Percentiles rank a stretch among this genome's conserved stretches.
phyloP scores from a whole-genome alignment of 208 protist genomes.

The Borovskyia barvae region DNA sequence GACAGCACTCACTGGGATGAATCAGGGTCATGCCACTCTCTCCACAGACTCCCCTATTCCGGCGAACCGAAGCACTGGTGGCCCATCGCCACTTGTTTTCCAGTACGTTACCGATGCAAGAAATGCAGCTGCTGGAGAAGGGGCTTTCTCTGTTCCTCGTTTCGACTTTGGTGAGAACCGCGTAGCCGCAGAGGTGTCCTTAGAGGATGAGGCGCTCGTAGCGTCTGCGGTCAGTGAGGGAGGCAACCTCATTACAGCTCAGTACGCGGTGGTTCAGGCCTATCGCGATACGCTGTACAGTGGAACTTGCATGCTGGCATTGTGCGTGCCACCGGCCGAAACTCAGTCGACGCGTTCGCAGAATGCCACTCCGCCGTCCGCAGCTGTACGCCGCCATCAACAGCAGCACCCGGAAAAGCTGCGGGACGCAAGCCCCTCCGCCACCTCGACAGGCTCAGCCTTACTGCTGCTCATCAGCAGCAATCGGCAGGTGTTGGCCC shows the following conservation, averaged over 20 bases:
- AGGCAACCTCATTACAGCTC: slow-evolving; percentile 29
- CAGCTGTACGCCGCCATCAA: neutral
- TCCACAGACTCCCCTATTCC: too few species aligned
- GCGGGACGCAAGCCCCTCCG: neutral
- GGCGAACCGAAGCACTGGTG: too few species aligned
- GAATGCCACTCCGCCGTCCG: slow-evolving; percentile 4
- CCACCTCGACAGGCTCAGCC: neutral
- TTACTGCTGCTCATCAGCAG: slow-evolving; percentile 15
- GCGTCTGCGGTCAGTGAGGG: neutral
- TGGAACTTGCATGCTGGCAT: slow-evolving; percentile 47
- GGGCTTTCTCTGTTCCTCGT: slow-evolving; percentile 1
- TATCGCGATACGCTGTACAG: slow-evolving; percentile 42
- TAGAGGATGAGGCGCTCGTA: neutral
- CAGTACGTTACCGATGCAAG: too few species aligned
- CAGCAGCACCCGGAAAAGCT: neutral
- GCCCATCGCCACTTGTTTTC: too few species aligned
- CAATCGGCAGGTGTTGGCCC: slow-evolving; percentile 23
- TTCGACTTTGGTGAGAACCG: neutral
- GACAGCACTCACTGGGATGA: too few species aligned
- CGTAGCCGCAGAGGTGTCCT: neutral
- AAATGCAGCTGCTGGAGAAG: neutral
- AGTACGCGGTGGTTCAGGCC: slow-evolving; percentile 42
- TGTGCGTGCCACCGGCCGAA: slow-evolving; percentile 42
- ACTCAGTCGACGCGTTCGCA: too few species aligned
- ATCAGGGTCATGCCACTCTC: too few species aligned